Base-by-base conservation (phyloP, 805 yeast species). In the Wickerhamiella vanderwaltii region DNA sequence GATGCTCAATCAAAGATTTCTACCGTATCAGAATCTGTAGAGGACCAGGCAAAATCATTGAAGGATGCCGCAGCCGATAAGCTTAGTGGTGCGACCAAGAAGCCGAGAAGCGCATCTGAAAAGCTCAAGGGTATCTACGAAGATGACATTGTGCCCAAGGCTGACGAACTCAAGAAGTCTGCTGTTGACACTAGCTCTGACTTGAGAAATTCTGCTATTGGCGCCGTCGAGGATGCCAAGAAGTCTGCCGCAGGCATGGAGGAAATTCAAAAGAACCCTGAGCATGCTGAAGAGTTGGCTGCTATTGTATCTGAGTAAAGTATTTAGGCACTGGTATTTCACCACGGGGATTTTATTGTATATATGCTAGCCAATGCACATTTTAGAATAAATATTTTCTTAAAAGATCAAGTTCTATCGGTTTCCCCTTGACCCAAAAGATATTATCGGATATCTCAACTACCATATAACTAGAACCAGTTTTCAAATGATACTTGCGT, bases 371-470 rank as follows among this genome's bases (percentile, higher is more conserved):
- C n/a, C 12, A 9, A 9, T n/a, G 29, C 29, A 9, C 9, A 9
- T 25, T n/a, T n/a, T n/a, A n/a, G n/a, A 28, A 30, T 16, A 30
- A 16, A 16, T 13, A 19, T 16, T 19, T 18, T 18, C 20, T 7
- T 17, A 34, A 12, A 11, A 4, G 20, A 3, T 35, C 31, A 6
- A 35, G 19, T 24, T 26, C 39, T 2, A 15, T 19, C 19, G 40
- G 40, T 22, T 20, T 17, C 5, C 18, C 41, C 13, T 7, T 6
- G 11, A 37, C 23, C 41, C 41, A 37, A n/a, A 37, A 37, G 7
- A 37, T 24, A 13, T 28, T 28, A 16, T 37, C 41, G 13, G 17
- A 9, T 3, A 37, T 17, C 6, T 22, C 16, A 4, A 37, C 22
- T 7, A 25, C 7, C 13, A 31, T 15, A 4, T 18, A 9, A 11